Percentiles rank a stretch among this genome's conserved stretches.
Evolutionary conservation across 148 eudicot genomes (phyloP).

Genomic region (Gaultheria prostrata): DNA sequence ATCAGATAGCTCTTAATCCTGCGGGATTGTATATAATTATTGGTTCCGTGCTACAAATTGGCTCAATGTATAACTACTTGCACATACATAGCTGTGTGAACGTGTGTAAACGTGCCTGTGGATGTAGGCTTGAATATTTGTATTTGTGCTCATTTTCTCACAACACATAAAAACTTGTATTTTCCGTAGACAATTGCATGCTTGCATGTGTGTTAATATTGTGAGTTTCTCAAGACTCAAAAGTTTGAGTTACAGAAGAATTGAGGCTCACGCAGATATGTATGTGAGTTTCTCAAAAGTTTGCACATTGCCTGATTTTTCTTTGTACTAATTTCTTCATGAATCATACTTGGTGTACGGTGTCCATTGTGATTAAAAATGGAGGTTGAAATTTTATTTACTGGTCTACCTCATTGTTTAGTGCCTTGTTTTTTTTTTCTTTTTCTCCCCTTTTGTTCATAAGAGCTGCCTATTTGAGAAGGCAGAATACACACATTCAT

Average conservation of each 20-base stretch:
- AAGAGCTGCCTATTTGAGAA: background rate
- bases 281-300: too few relatives aligned
- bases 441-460: background rate
- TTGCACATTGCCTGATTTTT: background rate
- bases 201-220: background rate
- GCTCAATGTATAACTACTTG: background rate
- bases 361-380: background rate
- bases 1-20: too few relatives aligned
- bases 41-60: too few relatives aligned
- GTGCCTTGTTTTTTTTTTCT: background rate
- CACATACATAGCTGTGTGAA: background rate
- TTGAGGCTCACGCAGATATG: background rate
- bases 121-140: background rate
- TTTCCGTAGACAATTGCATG: background rate
- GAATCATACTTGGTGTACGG: background rate
- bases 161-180: background rate
- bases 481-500: background rate
- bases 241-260: background rate
- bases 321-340: background rate
- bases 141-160: background rate
- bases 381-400: background rate
- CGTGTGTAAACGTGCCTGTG: background rate
- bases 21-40: too few relatives aligned
- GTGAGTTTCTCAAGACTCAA: background rate
- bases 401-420: background rate